Evolutionary conservation across 148 eudicot genomes (phyloP).

Genomic region (Rhododendron molle): DNA sequence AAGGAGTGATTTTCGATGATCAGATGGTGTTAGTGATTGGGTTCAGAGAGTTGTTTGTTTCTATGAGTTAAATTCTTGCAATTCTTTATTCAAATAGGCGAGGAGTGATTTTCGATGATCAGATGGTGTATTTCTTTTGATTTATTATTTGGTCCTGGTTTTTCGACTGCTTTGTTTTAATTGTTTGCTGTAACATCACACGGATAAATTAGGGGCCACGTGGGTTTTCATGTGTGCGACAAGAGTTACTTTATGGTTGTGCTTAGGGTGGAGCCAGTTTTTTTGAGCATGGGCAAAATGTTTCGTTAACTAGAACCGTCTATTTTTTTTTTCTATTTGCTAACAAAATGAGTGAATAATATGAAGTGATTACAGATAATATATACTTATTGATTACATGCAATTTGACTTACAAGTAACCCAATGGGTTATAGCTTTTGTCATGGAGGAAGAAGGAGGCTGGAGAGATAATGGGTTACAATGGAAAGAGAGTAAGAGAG

Average conservation of each 20-base stretch:
- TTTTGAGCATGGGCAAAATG: background rate
- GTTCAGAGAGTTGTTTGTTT: background rate
- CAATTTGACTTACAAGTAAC: background rate
- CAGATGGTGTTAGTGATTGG: background rate
- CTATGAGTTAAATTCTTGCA: background rate
- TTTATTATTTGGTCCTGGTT: background rate
- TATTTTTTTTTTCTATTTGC: background rate
- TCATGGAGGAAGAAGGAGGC: background rate
- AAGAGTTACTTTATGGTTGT: background rate
- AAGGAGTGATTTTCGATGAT: background rate
- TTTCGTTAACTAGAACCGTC: background rate
- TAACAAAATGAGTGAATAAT: background rate
- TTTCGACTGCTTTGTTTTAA: background rate
- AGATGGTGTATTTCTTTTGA: background rate
- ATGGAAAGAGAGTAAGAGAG: background rate
- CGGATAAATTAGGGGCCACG: background rate
- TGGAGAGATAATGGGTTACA: background rate
- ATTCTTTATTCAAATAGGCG: background rate
- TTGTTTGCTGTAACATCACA: background rate
- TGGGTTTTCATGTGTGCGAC: background rate
- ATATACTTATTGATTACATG: background rate
- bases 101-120: background rate
- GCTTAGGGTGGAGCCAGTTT: background rate
- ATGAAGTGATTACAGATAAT: background rate
- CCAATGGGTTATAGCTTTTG: background rate